These are phyloP conservation scores for Parascedosporium putredinis DNA, from an alignment of 2,329 filamentous ascomycete genomes.

Conservation along the genomic window DNA sequence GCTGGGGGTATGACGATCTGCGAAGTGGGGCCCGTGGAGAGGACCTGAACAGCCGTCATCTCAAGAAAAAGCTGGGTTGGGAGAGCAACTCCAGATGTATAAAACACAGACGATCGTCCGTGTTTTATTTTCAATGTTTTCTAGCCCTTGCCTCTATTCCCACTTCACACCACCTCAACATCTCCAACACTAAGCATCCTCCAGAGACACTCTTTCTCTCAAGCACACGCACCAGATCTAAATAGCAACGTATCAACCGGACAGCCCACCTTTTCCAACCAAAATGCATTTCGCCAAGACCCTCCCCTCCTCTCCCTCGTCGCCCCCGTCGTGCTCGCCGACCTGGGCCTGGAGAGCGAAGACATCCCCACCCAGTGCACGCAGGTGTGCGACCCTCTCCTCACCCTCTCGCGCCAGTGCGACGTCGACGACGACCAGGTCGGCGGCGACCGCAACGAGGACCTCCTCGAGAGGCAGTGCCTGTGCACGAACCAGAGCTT, in stretches of 20 bases:
- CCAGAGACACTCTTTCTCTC: too few relatives aligned
- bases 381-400: conserved; percentile 13
- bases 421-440: conserved; percentile 13
- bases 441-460: conserved; percentile 12
- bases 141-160: too few relatives aligned
- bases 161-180: too few relatives aligned
- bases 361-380: conserved; percentile 14
- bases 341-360: conserved; percentile 12
- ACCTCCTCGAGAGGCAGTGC: conserved; percentile 21
- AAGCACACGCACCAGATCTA: neutral
- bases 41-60: too few relatives aligned
- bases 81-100: too few relatives aligned
- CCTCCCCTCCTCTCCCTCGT: conserved; percentile 6
- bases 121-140: too few relatives aligned
- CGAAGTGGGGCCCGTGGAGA: too few relatives aligned
- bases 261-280: neutral
- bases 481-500: conserved; percentile 29
- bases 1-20: too few relatives aligned
- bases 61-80: too few relatives aligned
- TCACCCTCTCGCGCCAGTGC: conserved; percentile 11
- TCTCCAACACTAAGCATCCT: too few relatives aligned
- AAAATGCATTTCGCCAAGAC: conserved; percentile 7
- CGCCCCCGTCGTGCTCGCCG: conserved; percentile 9
- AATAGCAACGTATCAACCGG: neutral
- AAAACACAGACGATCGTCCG: too few relatives aligned